Base-by-base conservation (phyloP, 2,329 filamentous ascomycete genomes). In the Talaromyces amestolkiae region DNA sequence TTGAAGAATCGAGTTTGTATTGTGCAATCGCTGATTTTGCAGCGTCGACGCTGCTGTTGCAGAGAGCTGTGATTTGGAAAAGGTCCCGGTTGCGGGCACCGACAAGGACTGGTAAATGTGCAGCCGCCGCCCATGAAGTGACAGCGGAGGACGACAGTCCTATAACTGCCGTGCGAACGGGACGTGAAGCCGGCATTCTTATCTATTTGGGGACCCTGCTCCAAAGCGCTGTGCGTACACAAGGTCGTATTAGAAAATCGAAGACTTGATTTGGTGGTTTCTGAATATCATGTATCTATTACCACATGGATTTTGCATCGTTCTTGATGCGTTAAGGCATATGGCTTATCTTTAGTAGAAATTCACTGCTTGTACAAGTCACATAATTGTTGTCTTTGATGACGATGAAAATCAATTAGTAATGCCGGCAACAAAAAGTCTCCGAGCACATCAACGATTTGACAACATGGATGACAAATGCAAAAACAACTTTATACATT, bases 121-220 rank as follows among this genome's bases (percentile, higher is more conserved):
- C 58, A 51, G 13, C 41, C 15, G 58, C 43, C 17, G 58, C 58
- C 58, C 58, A 61, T n/a, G 58, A 61, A 22, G 58, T 61, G 31
- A 37, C 58, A 35, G 58, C 39, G 10, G 58, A 49, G 31, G 58
- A 61, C 27, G 58, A 61, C n/a, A 61, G 58, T 1, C 58, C 58
- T 35, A 61, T 61, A 10, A 61, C 51, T 17, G 58, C 58, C 24
- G 58, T 61, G 13, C 43, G 41, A 37, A 61, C 41, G 10, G 58
- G 58, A 47, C 39, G 41, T 45, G 58, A 31, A 22, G 41, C 10
- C 6, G 43, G 7, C 58, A 61, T 61, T 11, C 19, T 49, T 13
- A 8, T 37, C 22, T 1, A 3, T 7, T 35, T 5, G 3, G 10
- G 10, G 13, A 3, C 4, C 13, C 10, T 35, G n/a, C 8, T 24